Evolutionary conservation across 23 red algal species (phyloP), one percentile per base, ranked within the genome.

Genomic region (Gracilaria caudata): DNA sequence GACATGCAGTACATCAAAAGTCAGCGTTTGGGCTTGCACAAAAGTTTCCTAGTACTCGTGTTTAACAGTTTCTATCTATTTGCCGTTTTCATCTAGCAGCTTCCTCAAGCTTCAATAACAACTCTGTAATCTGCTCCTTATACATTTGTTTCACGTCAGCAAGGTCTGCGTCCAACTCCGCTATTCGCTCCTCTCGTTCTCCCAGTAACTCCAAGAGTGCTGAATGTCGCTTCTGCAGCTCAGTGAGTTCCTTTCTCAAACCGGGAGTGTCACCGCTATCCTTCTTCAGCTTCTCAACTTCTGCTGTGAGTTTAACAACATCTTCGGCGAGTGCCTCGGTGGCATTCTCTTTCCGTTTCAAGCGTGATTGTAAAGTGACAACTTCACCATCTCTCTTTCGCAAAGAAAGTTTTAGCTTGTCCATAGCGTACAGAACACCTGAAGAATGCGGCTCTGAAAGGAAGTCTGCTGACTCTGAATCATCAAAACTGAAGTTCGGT

Each of bases 141-240:
- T 92, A 98, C 70, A 93, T 93, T 49, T 57, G 79, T 10, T 93
- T 98, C 54, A 98, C 80, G 25, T 98, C 96, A 37, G 38, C 84
- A 16, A 98, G 32, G 77, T 98, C 96, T 1, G 88, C 83, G 29
- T 92, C 75, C 6, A 98, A 53, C 68, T 98, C 96, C 19, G 47
- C 51, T 24, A 98, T 88, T 32, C 73, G 77, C 72, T 98, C 96
- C 61, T 98, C 96, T 41, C 92, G 39, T 66, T 95, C 96, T 3
- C 92, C 96, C 43, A 94, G 77, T 26, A 93, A 56, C 60, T 87
- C 90, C 14, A 94, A 73, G 23, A 92, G 82, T 35, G 79, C 81
- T 30, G 53, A 53, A 51, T 94, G 87, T 39, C 90, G 78, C 37
- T 56, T 55, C 63, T 82, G 58, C 38, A 98, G 60, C 28, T 90